phyloP scores from a whole-genome alignment of 768 basidiomycete genomes.

The Tulasnella calospora region DNA sequence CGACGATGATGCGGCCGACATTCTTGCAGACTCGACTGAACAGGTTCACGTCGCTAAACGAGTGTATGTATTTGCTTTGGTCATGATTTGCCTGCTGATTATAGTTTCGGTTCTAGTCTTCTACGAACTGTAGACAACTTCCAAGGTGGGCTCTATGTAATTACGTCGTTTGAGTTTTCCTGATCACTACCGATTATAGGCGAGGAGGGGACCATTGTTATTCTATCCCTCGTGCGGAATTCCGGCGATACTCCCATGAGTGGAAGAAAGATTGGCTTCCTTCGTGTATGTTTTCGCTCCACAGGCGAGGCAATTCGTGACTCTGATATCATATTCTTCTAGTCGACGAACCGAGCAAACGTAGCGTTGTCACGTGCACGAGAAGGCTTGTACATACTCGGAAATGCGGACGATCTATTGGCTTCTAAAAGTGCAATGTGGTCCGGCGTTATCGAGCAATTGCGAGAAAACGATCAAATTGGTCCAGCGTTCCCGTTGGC shows the following conservation, averaged over 20 bases:
- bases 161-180: background rate
- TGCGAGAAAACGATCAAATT: constrained; percentile 42
- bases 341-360: constrained; percentile 43
- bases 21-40: constrained; percentile 30
- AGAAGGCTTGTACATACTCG: background rate
- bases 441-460: constrained; percentile 47
- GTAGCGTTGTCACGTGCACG: constrained; percentile 20
- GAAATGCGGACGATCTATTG: background rate
- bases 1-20: constrained; percentile 25
- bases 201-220: constrained; percentile 51
- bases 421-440: background rate
- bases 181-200: background rate
- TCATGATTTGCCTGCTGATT: no score
- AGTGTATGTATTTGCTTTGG: constrained; percentile 38
- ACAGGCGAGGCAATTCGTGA: no score
- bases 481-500: constrained; percentile 53
- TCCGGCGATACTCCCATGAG: constrained; percentile 40
- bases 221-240: constrained; percentile 70
- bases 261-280: constrained; percentile 54
- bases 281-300: constrained; percentile 9
- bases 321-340: background rate
- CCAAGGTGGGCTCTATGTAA: constrained; percentile 38
- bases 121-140: constrained; percentile 73
- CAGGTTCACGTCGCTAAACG: constrained; percentile 51
- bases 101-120: constrained; percentile 28